Conservation (phyloP, 2,329 filamentous ascomycete genomes). For the Ophiostoma tasmaniense region DNA sequence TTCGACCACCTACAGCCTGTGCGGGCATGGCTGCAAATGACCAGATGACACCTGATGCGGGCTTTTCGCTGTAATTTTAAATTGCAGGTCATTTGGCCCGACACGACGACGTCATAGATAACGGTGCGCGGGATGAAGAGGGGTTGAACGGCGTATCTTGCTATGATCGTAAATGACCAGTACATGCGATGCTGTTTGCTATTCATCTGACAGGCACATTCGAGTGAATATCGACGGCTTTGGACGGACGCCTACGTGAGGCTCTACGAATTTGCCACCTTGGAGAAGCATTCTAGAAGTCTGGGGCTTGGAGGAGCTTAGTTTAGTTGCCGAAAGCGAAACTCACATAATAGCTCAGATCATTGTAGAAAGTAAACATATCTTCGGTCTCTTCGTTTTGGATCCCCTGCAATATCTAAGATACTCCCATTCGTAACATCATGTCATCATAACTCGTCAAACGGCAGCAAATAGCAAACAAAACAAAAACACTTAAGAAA, state of each 20-base stretch:
- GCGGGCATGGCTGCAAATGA: neutral
- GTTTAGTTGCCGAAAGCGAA: neutral
- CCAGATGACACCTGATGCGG: neutral
- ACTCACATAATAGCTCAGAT: neutral
- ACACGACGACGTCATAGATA: neutral
- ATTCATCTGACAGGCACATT: no score
- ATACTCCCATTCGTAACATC: neutral
- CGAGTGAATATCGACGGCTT: neutral
- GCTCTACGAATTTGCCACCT: neutral
- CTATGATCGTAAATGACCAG: neutral
- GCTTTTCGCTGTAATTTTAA: neutral
- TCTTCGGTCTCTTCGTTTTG: conserved; percentile 1
- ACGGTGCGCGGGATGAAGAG: neutral
- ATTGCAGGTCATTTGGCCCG: neutral
- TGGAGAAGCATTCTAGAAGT: neutral
- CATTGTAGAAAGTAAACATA: neutral
- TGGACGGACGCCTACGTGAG: neutral
- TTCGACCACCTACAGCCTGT: neutral
- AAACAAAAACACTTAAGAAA: neutral
- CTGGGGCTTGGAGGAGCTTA: neutral
- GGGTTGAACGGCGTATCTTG: neutral
- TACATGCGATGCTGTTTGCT: neutral
- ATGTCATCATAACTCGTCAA: neutral
- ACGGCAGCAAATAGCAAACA: neutral
- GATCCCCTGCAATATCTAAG: neutral